phyloP scores from a whole-genome alignment of 352 stramenopile genomes.

The Globisporangium megalacanthum region DNA sequence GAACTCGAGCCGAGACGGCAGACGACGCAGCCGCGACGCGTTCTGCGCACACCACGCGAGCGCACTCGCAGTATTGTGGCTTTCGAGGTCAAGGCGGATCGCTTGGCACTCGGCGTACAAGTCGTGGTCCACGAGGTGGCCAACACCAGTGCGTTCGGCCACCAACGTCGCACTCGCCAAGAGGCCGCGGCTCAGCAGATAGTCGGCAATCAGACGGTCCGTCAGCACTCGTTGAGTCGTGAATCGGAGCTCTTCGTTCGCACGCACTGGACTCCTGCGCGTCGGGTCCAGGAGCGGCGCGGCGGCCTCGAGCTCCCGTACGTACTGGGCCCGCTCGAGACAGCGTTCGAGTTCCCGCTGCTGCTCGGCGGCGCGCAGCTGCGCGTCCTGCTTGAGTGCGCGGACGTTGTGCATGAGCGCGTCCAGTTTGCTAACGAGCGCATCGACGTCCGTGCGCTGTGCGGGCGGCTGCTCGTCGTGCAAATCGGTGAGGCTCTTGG shows the following conservation, averaged over 20 bases:
- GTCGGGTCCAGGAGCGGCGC: conserved; percentile 12
- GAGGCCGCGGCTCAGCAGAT: conserved; percentile 60
- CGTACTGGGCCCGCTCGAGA: conserved; percentile 31
- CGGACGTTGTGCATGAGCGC: conserved; percentile 39
- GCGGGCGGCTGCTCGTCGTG: conserved; percentile 50
- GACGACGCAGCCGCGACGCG: conserved; percentile 55
- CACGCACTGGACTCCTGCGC: conserved; percentile 6
- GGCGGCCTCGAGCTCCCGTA: conserved; percentile 31
- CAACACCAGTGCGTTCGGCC: conserved; percentile 54
- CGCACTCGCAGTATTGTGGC: conserved; percentile 37
- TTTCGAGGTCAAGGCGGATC: conserved; percentile 51
- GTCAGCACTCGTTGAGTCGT: conserved; percentile 16
- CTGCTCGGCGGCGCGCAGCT: conserved; percentile 39
- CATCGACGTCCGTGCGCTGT: conserved; percentile 55
- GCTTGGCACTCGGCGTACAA: conserved; percentile 46
- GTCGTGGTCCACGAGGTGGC: conserved; percentile 60
- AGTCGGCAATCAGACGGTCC: conserved; percentile 68
- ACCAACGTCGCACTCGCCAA: conserved; percentile 67
- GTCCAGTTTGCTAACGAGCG: conserved; percentile 41
- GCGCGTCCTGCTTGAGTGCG: conserved; percentile 40
- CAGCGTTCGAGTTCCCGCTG: conserved; percentile 53
- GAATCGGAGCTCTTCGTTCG: conserved; percentile 11
- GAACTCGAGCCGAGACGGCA: conserved; percentile 72
- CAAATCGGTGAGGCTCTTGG: conserved; percentile 41
- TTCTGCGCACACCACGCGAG: conserved; percentile 73